These are phyloP conservation scores for Chlorokybus atmophyticus DNA, from an alignment of 139 green algal species.

Conservation along the genomic window DNA sequence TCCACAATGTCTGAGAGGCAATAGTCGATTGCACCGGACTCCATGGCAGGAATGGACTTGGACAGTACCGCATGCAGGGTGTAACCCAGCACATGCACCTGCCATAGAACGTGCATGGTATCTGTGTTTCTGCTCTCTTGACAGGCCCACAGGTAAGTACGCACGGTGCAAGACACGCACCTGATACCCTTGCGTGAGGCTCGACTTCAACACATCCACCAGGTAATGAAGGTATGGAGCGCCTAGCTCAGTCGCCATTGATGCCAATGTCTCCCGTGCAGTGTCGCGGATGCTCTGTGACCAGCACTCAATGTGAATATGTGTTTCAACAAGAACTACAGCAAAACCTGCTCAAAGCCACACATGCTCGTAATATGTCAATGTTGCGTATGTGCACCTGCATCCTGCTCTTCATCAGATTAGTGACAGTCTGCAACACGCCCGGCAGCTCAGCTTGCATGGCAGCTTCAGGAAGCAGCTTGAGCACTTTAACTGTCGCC, in stretches of 20 bases:
- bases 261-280: slow-evolving; percentile 53
- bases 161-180: too few species aligned
- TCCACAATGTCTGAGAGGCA: too few species aligned
- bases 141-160: too few species aligned
- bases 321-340: too few species aligned
- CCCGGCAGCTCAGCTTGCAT: slow-evolving; percentile 7
- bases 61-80: slow-evolving; percentile 60
- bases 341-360: too few species aligned
- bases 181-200: too few species aligned
- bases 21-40: slow-evolving; percentile 9
- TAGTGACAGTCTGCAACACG: slow-evolving; percentile 13
- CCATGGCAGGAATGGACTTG: neutral
- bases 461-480: slow-evolving; percentile 5
- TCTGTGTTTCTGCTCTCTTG: too few species aligned
- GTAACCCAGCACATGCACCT: slow-evolving; percentile 74
- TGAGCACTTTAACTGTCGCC: slow-evolving; percentile 11
- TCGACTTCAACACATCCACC: slow-evolving; percentile 3
- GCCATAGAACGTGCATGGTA: too few species aligned
- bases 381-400: too few species aligned
- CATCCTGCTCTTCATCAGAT: too few species aligned
- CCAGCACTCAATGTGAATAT: too few species aligned
- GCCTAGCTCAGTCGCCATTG: slow-evolving; percentile 57
- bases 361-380: too few species aligned
- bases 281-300: slow-evolving; percentile 58
- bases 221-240: slow-evolving; percentile 45